These are phyloP conservation scores for Solanum piurae DNA, from an alignment of 257 asterid species.

Conservation along the genomic window DNA sequence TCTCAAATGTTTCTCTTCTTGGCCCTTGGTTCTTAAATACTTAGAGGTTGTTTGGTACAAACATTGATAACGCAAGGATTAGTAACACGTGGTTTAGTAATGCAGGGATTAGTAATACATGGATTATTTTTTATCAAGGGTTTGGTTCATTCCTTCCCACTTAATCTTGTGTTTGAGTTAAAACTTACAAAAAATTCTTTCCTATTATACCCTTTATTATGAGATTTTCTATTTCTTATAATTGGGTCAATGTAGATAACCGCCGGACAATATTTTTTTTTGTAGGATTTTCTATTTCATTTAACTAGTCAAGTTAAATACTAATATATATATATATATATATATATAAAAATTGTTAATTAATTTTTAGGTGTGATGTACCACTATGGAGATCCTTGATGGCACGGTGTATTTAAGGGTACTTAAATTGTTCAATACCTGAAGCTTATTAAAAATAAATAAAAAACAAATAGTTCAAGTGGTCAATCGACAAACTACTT, in stretches of 20 bases:
- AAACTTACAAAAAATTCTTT: not conserved
- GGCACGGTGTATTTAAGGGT: too few relatives aligned
- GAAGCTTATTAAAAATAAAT: too few relatives aligned
- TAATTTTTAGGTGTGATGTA: too few relatives aligned
- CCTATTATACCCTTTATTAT: not conserved
- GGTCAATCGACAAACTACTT: too few relatives aligned
- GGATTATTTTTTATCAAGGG: not conserved
- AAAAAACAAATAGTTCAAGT: too few relatives aligned
- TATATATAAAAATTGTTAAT: too few relatives aligned
- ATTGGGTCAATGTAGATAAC: not conserved
- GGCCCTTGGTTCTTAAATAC: not conserved
- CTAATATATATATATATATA: too few relatives aligned
- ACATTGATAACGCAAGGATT: not conserved
- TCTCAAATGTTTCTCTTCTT: not conserved
- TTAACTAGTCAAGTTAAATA: not conserved
- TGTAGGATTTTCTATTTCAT: not conserved
- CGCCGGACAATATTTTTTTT: not conserved
- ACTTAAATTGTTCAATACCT: too few relatives aligned
- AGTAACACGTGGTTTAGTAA: not conserved
- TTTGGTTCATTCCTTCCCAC: not conserved
- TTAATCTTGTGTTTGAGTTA: not conserved
- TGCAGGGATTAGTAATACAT: not conserved
- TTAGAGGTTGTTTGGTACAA: not conserved
- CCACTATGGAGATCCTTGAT: too few relatives aligned
- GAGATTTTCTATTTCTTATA: not conserved